These are phyloP conservation scores for Oxyria digyna DNA, from an alignment of 148 eudicot genomes.

Conservation along the genomic window DNA sequence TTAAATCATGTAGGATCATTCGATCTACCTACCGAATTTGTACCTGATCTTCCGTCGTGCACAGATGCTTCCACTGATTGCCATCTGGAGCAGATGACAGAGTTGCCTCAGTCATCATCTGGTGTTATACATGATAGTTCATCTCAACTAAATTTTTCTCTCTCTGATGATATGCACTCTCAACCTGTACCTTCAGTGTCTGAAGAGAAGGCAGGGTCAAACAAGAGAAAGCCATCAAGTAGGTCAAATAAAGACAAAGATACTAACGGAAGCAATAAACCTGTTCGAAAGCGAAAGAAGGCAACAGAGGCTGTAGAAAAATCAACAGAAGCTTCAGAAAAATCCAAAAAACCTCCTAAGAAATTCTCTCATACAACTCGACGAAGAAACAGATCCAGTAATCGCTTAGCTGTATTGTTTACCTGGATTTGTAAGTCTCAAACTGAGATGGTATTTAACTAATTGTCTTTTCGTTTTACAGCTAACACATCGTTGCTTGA, in stretches of 20 bases:
- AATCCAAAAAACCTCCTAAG: conserved; percentile 30
- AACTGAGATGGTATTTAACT: not conserved
- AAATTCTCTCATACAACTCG: conserved; percentile 68
- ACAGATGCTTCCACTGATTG: no score
- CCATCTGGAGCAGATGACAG: no score
- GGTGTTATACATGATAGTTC: no score
- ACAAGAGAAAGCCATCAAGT: no score
- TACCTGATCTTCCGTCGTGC: no score
- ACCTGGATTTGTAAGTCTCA: not conserved
- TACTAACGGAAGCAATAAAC: conserved; percentile 10
- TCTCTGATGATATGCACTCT: no score
- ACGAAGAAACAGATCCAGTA: conserved; percentile 56
- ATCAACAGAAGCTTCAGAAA: conserved; percentile 22
- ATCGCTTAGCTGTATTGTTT: not conserved
- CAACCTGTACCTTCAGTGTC: no score
- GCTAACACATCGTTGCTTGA: conserved; percentile 65
- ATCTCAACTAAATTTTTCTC: no score
- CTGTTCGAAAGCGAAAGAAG: conserved; percentile 22
- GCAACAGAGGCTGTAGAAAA: conserved; percentile 26
- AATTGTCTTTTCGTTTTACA: conserved; percentile 11
- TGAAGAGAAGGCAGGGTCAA: no score
- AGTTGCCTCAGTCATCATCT: no score
- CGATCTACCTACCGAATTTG: no score
- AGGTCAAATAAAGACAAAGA: conserved; percentile 37
- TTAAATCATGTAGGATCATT: no score